phyloP scores from a whole-genome alignment of 1,284 basidiomycete species.

The Exobasidium cylindrosporum region DNA sequence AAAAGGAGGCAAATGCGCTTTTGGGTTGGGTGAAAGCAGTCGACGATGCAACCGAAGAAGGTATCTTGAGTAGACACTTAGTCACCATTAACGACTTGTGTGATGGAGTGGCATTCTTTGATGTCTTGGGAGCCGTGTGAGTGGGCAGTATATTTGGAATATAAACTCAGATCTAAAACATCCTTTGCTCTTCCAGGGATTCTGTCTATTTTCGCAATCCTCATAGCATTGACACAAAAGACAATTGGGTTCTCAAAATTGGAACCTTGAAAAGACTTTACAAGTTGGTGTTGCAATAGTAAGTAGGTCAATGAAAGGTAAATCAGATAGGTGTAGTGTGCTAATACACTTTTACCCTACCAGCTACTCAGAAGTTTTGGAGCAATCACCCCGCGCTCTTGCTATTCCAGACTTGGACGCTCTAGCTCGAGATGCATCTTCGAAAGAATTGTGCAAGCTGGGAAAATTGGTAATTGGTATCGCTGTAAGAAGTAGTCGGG shows the following conservation, averaged over 20 bases:
- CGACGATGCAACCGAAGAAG: constrained; percentile 1
- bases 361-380: constrained; percentile 31
- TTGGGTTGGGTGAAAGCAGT: constrained; percentile 9
- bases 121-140: constrained; percentile 37
- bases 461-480: constrained; percentile 85
- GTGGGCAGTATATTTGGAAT: neutral
- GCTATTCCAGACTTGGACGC: constrained; percentile 51
- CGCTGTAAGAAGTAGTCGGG: constrained; percentile 73
- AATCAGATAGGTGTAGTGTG: too few relatives aligned
- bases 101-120: constrained; percentile 41
- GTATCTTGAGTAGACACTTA: neutral
- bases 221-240: constrained; percentile 56
- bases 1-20: constrained; percentile 6
- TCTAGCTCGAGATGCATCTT: constrained; percentile 71
- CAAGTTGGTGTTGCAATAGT: constrained; percentile 78
- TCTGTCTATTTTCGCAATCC: constrained; percentile 66
- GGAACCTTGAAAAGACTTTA: constrained; percentile 77
- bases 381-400: constrained; percentile 23
- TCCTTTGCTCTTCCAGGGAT: constrained; percentile 63
- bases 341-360: too few relatives aligned
- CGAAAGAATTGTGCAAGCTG: constrained; percentile 68
- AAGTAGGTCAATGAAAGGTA: too few relatives aligned
- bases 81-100: constrained; percentile 29
- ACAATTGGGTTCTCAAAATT: constrained; percentile 87
- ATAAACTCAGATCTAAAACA: neutral